Evolutionary conservation across 2,329 filamentous ascomycete genomes (phyloP).

Genomic region (Harringtonia aguacate): DNA sequence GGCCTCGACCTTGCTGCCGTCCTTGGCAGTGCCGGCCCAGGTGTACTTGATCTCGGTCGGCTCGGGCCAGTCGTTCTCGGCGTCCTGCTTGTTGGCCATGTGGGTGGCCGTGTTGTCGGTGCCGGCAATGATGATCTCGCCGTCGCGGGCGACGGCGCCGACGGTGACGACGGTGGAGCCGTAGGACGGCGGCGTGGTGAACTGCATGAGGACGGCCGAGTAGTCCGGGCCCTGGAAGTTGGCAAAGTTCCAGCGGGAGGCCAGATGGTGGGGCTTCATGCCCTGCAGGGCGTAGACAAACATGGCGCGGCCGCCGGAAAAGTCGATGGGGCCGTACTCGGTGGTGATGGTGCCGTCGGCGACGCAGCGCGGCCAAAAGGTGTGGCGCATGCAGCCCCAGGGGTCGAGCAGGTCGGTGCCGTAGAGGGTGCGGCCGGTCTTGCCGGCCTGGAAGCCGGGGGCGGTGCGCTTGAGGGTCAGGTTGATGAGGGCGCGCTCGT

Average conservation of each 20-base stretch:
- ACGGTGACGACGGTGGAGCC: constrained; percentile 75
- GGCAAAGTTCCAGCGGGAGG: constrained; percentile 85
- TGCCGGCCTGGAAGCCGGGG: constrained; percentile 77
- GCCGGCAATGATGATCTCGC: constrained; percentile 66
- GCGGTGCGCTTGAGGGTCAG: constrained; percentile 65
- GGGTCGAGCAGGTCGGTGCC: constrained; percentile 78
- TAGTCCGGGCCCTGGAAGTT: constrained; percentile 82
- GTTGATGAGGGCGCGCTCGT: constrained; percentile 73
- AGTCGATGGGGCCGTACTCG: constrained; percentile 67
- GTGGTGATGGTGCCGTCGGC: constrained; percentile 79
- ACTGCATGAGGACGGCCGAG: constrained; percentile 93
- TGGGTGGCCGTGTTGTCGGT: constrained; percentile 56
- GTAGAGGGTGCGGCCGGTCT: constrained; percentile 72
- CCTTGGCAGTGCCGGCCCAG: constrained; percentile 70
- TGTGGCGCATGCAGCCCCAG: constrained; percentile 87
- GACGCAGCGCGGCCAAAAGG: constrained; percentile 84
- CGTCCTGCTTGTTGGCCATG: constrained; percentile 57
- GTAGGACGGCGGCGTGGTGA: constrained; percentile 86
- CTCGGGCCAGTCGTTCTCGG: constrained; percentile 79
- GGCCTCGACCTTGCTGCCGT: constrained; percentile 62
- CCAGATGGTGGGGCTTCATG: constrained; percentile 98
- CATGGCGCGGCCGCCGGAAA: constrained; percentile 71
- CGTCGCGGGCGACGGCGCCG: constrained; percentile 71
- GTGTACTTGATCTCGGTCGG: constrained; percentile 63
- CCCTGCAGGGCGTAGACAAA: constrained; percentile 84